Evolutionary conservation across 192 early-diverging fungal species (phyloP), one percentile per base, ranked within the genome.

Genomic region (Powellomyces hirtus): DNA sequence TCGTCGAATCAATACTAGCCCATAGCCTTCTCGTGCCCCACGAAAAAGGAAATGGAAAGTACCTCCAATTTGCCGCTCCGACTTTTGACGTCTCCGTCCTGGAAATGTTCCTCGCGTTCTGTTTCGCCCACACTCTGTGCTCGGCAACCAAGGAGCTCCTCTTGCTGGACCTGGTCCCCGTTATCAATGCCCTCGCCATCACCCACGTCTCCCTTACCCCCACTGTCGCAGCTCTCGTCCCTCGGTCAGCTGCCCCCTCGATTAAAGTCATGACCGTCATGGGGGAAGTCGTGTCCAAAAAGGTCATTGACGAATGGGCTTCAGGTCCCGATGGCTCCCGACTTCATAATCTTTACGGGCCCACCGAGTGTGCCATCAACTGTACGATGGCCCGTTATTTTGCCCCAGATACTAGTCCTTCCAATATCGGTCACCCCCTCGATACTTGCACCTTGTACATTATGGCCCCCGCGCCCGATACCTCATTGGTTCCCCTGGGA

Each of bases 401-500:
- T 8, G 16, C 22, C 18, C n/a, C 18, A 13, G 31, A 76, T 30
- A 58, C 31, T 27, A 11, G 20, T 10, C 50, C 55, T n/a, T n/a
- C 13, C 33, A 72, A 55, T 24, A 60, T 74, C 35, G 73, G 73
- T 22, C 63, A 67, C 31, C 50, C 64, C 10, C 44, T 68, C 33
- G 2, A 14, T 29, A 57, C 51, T 14, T 56, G 60, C 30, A 75
- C 63, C 0, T 51, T 33, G 2, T 75, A 53, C 29, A 40, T 75
- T 0, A 11, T 75, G n/a, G 11, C n/a, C n/a, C 4, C n/a, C 10
- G 37, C 24, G n/a, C n/a, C n/a, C n/a, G n/a, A n/a, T 0, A 11
- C 7, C 26, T 16, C 77, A 22, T 37, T 69, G 1, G 68, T 82
- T 0, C 78, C 79, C 4, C 40, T 59, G 22, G 40, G 81, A 22